A percentile compares a stretch with the other conserved stretches of the same genome.
Evolutionary conservation across 352 stramenopile species (phyloP).

Genomic region (Blastocystis sp.): DNA sequence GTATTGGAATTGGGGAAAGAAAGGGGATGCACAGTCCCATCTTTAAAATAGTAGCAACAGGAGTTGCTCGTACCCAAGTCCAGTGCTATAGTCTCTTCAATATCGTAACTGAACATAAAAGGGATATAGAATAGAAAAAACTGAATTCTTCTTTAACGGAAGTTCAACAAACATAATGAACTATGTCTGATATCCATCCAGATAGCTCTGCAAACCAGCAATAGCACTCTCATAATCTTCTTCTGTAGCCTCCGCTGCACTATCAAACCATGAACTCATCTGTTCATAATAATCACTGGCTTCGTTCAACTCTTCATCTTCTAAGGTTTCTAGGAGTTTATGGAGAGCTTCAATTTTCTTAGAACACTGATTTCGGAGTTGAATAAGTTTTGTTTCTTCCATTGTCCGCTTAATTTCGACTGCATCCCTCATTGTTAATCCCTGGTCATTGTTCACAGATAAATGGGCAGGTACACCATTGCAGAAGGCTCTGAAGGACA

Average conservation of each 20-base stretch:
- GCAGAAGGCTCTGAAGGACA: background rate
- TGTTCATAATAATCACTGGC: background rate
- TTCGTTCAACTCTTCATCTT: background rate
- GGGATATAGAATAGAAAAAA: background rate
- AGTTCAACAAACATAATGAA: background rate
- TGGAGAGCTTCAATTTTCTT: background rate
- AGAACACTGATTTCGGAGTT: background rate
- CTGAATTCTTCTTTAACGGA: background rate
- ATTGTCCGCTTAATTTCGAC: background rate
- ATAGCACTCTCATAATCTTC: background rate
- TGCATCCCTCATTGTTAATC: background rate
- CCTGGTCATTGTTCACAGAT: background rate
- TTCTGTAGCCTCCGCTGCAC: background rate
- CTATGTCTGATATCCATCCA: too few relatives aligned
- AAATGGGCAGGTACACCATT: background rate
- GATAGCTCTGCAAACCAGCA: background rate
- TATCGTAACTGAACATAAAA: conserved; percentile 71
- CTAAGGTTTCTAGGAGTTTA: background rate
- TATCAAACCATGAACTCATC: background rate
- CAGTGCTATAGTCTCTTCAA: conserved; percentile 77
- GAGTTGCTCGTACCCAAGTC: conserved; percentile 94
- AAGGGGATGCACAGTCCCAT: conserved; percentile 74
- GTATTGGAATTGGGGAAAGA: conserved; percentile 91
- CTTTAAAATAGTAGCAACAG: conserved; percentile 92
- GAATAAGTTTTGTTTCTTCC: background rate